Evolutionary conservation across 352 stramenopile genomes (phyloP).

Genomic region (Elongisporangium prolatum): DNA sequence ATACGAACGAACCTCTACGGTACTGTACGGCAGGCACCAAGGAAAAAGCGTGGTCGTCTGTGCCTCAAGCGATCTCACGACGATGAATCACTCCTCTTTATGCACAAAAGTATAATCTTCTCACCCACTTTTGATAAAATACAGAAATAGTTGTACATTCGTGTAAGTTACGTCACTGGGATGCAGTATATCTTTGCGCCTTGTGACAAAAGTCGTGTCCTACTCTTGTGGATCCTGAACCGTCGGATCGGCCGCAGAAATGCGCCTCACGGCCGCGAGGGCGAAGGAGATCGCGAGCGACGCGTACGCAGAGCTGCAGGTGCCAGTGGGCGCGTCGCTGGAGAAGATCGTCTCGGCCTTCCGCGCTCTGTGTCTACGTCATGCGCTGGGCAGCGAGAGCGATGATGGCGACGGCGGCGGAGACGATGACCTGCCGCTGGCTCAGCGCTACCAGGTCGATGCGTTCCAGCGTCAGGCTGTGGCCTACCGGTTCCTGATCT

Average conservation of each 20-base stretch:
- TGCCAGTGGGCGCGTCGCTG: slow-evolving; percentile 37
- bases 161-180: too few species aligned
- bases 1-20: background rate
- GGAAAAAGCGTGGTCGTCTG: background rate
- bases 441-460: slow-evolving; percentile 13
- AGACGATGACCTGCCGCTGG: slow-evolving; percentile 3
- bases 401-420: slow-evolving; percentile 1
- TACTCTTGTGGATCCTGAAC: slow-evolving; percentile 16
- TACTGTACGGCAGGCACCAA: background rate
- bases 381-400: slow-evolving; percentile 12
- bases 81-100: background rate
- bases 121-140: background rate
- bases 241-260: background rate
- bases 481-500: slow-evolving; percentile 60
- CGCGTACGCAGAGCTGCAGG: slow-evolving; percentile 54
- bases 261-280: background rate
- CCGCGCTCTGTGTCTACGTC: slow-evolving; percentile 39
- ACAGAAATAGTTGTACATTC: background rate
- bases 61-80: background rate
- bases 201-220: background rate
- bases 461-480: slow-evolving; percentile 56
- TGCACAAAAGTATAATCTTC: background rate
- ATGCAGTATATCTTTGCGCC: background rate
- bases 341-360: slow-evolving; percentile 49
- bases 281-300: slow-evolving; percentile 32